Evolutionary conservation across 345 rosid species (phyloP), one percentile per base, ranked within the genome.

Genomic region (Conringia planisiliqua): DNA sequence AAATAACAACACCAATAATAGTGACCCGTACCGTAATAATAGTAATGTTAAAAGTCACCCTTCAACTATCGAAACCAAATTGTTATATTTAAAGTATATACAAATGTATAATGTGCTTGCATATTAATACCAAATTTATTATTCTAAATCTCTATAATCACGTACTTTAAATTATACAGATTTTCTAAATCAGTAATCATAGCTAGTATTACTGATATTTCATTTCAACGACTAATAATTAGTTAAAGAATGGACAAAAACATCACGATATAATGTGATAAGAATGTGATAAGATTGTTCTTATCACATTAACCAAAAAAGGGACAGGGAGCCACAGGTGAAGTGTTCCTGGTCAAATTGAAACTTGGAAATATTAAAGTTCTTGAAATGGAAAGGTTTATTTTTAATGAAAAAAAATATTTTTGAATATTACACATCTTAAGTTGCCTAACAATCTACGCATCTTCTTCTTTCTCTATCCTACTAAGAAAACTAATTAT

Each of bases 341-440:
- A 76, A 76, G 79, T 69, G 79, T 76, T 69, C 57, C 79, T 76
- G 75, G 79, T 76, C 79, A 76, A 76, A 76, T 69, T 76, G 70
- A 69, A 76, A 62, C 79, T 69, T 68, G 70, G 65, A 69, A 69
- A 69, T 76, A 52, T 33, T 76, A 69, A 76, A 76, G 79, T 68
- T 75, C 32, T 40, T 75, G 74, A 75, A 8, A 35, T 33, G 8
- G 79, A 76, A 62, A 76, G 74, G 75, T 69, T 52, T 69, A 42
- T 32, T 51, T 67, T 68, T 20, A 62, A 51, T 68, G 57, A 76
- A 33, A 75, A 40, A n/a, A 5, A n/a, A n/a, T 39, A 61, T 22
- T 51, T 36, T 43, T 24, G 50, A 43, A 33, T 62, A 62, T 16
- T 9, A 69, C 74, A 62, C 50, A 61, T 42, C 70, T 52, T 68